Percentiles rank a stretch among this genome's conserved stretches.
Evolutionary conservation across 441 rosid species (phyloP).

Genomic region (Euphorbia celastroides): DNA sequence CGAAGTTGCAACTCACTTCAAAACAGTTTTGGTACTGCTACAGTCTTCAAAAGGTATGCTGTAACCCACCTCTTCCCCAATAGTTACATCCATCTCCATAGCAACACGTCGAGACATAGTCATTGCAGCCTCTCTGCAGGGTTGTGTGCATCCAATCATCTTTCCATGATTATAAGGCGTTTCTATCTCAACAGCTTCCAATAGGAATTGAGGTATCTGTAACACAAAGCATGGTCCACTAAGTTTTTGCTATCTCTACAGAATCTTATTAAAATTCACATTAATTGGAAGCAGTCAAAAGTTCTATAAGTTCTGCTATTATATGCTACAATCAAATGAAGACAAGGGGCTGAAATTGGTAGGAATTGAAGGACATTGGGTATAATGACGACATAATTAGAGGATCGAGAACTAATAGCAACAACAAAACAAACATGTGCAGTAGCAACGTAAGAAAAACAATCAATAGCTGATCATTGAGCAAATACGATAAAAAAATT

Average conservation of each 20-base stretch:
- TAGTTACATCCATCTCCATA: constrained; percentile 95
- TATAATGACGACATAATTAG: too few relatives aligned
- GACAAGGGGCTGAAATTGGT: background rate
- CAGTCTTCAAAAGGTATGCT: constrained; percentile 97
- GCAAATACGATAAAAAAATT: background rate
- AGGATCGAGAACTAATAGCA: too few relatives aligned
- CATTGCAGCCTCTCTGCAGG: constrained; percentile 99
- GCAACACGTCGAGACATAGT: constrained; percentile 98
- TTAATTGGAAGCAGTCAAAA: background rate
- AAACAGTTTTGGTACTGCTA: constrained; percentile 74
- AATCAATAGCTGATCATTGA: background rate
- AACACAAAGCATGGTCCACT: background rate
- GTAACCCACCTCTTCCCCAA: constrained; percentile 99
- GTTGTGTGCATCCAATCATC: constrained; percentile 93
- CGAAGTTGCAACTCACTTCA: constrained; percentile 53
- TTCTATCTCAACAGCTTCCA: constrained; percentile 82
- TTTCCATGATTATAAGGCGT: constrained; percentile 69
- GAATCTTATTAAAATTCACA: background rate
- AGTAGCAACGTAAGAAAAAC: too few relatives aligned
- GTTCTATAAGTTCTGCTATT: too few relatives aligned
- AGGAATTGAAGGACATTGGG: too few relatives aligned
- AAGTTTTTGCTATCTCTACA: background rate
- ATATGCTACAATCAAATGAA: too few relatives aligned
- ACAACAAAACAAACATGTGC: too few relatives aligned
- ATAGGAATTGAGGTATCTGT: constrained; percentile 96